phyloP scores from a whole-genome alignment of 768 basidiomycete genomes.

The Gloeopeniophorella convolvens region DNA sequence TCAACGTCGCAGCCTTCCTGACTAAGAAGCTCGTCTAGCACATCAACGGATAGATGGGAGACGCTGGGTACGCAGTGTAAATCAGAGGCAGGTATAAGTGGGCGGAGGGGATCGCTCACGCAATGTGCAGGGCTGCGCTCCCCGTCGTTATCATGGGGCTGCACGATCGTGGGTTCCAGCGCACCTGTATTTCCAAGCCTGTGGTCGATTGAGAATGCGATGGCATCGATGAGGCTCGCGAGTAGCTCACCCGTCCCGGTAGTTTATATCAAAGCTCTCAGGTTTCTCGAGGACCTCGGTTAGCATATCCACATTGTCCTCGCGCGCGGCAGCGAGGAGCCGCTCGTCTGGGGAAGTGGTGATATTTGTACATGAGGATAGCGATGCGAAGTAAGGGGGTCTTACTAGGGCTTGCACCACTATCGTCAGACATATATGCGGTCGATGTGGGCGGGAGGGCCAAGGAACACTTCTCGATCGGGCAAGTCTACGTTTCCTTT shows the following conservation, averaged over 20 bases:
- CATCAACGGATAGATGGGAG: constrained; percentile 48
- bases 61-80: constrained; percentile 33
- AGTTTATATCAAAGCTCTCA: constrained; percentile 64
- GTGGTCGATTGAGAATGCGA: background rate
- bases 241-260: constrained; percentile 61
- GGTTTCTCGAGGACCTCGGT: constrained; percentile 49
- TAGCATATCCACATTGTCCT: constrained; percentile 65
- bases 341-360: constrained; percentile 48
- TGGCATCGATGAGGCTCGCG: background rate
- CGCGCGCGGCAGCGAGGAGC: constrained; percentile 64
- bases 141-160: background rate
- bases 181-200: constrained; percentile 74
- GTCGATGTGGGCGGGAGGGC: too few relatives aligned
- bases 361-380: background rate
- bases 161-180: constrained; percentile 21
- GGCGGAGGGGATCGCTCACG: constrained; percentile 40
- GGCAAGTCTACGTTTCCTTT: background rate
- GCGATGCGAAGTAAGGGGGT: too few relatives aligned
- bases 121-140: constrained; percentile 57
- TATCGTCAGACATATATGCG: too few relatives aligned
- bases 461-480: background rate
- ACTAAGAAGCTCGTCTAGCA: constrained; percentile 66
- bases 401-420: too few relatives aligned
- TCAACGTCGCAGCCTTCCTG: constrained; percentile 80
- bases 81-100: background rate